A percentile compares a stretch with the other conserved stretches of the same genome.
These are phyloP conservation scores for Aspergillus neoniger DNA, from an alignment of 2,329 filamentous ascomycete species.

Conservation along the genomic window DNA sequence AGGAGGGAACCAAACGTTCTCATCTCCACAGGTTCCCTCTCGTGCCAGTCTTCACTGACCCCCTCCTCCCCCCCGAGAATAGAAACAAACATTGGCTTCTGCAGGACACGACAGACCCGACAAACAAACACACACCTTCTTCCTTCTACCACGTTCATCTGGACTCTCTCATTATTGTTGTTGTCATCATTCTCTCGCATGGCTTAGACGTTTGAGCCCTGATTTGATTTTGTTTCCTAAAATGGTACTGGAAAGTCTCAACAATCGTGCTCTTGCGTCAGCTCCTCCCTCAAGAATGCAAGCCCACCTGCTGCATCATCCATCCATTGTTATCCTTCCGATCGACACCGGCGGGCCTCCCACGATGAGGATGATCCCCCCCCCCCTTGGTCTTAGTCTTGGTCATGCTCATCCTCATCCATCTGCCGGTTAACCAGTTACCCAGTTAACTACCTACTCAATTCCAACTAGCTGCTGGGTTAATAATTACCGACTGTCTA, in stretches of 20 bases:
- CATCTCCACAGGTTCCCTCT: background rate
- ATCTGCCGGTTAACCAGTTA: background rate
- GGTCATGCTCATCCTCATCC: background rate
- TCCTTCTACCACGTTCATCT: background rate
- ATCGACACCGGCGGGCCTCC: constrained; percentile 4
- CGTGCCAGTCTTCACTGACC: background rate
- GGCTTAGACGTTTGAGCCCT: background rate
- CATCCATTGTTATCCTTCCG: background rate
- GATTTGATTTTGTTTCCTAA: background rate
- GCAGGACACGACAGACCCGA: no score
- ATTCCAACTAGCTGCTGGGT: no score
- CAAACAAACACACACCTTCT: background rate
- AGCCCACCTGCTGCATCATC: constrained; percentile 1
- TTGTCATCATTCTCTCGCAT: background rate
- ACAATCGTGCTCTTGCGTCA: constrained; percentile 3
- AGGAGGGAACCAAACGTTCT: background rate
- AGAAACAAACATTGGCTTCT: background rate
- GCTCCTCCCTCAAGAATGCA: constrained; percentile 1
- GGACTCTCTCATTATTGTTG: background rate
- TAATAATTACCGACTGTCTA: no score
- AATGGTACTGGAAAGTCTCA: no score
- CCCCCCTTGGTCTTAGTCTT: background rate
- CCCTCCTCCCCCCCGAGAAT: background rate
- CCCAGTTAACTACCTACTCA: no score
- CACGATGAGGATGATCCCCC: constrained; percentile 4